Evolutionary conservation across 1,284 basidiomycete genomes (phyloP), one percentile per base, ranked within the genome.

Genomic region (Cryptococcus sp.): DNA sequence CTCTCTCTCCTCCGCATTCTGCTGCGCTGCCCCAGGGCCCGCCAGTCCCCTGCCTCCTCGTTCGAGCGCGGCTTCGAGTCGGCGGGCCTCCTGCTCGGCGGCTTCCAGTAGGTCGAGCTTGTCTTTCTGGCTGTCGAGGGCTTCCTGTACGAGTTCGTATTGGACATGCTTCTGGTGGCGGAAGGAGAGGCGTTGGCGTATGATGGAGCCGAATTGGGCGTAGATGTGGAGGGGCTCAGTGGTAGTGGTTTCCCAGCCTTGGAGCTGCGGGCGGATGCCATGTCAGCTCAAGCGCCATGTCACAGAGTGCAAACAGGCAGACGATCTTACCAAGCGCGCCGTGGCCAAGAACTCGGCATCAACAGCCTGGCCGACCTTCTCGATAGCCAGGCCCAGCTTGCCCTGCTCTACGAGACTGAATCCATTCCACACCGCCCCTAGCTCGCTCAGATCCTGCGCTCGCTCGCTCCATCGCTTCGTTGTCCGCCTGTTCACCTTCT

Each of bases 101-200:
- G 87, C 88, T 77, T 98, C 96, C 6, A 97, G 81, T 50, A 96
- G 89, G 55, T 89, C 91, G 46, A 99, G 80, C 65, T 87, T 84
- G 69, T 91, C 89, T 55, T 87, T 86, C 78, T 95, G 97, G 13
- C 81, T 82, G 62, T 95, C 93, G 20, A 98, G 80, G 33, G 83
- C 83, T 70, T 98, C 95, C 72, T 94, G 89, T 0, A 95, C 95
- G 82, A 96, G 88, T 78, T 98, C 96, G 69, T 89, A 94, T 75
- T 99, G 96, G 11, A 95, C 89, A 66, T 99, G 94, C 78, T 98
- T 98, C 78, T 95, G 91, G 75, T 98, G 96, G 35, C 96, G 87
- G 79, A 96, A 99, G 1, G 86, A 86, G 50, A 99, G 84, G 21
- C 98, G 80, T 69, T 89, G 89, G 80, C 91, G 94, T 79, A 99